Evolutionary conservation across 352 stramenopile species (phyloP).

Genomic region (Phytophthora capsici): DNA sequence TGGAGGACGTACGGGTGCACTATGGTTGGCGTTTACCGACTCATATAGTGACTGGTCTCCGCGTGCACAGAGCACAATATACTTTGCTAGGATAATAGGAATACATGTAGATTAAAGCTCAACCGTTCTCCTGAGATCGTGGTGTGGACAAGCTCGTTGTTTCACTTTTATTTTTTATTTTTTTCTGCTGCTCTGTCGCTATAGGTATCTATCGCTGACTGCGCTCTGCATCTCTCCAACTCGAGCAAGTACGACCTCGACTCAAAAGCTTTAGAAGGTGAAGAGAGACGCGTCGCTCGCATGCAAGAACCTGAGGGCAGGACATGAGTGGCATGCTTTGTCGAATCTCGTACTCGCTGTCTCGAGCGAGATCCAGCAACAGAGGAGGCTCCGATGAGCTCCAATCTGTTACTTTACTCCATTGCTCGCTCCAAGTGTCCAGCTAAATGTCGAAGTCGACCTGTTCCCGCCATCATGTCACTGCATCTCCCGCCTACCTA

Average conservation of each 20-base stretch:
- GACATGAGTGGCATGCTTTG: conserved; percentile 3
- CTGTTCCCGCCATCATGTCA: background rate
- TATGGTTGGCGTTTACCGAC: too few relatives aligned
- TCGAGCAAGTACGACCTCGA: conserved; percentile 1
- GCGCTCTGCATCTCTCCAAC: conserved; percentile 16
- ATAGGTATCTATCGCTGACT: conserved; percentile 30
- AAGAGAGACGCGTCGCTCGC: conserved; percentile 22
- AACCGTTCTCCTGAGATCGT: background rate
- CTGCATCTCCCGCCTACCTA: conserved; percentile 33
- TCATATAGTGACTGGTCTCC: background rate
- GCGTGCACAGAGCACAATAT: conserved; percentile 3
- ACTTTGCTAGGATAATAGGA: conserved; percentile 18
- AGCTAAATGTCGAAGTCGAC: too few relatives aligned
- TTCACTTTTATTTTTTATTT: conserved; percentile 34
- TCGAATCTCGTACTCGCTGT: conserved; percentile 5
- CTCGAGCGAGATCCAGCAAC: conserved; percentile 9
- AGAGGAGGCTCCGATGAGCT: conserved; percentile 31
- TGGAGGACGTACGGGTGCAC: too few relatives aligned
- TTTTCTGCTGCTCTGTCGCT: conserved; percentile 24
- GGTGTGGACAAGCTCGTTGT: background rate
- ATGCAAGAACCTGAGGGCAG: conserved; percentile 29
- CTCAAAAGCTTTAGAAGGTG: background rate
- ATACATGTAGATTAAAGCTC: conserved; percentile 44
- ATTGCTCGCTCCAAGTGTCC: background rate
- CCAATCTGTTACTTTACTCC: conserved; percentile 15